phyloP scores from a whole-genome alignment of 192 early-diverging fungal genomes.

The Backusella liffmaniae region DNA sequence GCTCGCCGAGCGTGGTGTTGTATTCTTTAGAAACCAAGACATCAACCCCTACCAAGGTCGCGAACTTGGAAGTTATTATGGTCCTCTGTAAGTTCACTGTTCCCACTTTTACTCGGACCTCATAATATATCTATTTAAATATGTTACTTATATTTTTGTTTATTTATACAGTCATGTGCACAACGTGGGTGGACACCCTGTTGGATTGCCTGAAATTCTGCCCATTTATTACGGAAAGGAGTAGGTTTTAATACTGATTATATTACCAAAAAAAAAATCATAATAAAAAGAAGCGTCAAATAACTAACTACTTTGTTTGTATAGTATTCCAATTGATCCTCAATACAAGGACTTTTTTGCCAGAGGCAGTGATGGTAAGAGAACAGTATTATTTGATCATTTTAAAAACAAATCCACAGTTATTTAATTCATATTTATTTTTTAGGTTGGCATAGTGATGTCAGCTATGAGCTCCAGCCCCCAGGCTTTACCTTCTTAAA shows the following conservation, averaged over 20 bases:
- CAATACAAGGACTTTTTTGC: background rate
- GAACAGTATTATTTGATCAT: background rate
- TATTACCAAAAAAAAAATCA: background rate
- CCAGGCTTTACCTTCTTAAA: constrained; percentile 52
- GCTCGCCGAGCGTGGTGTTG: constrained; percentile 66
- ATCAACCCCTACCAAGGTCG: constrained; percentile 54
- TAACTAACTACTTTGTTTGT: background rate
- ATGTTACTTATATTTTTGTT: constrained; percentile 12
- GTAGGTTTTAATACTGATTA: background rate
- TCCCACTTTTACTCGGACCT: background rate
- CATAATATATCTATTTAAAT: background rate
- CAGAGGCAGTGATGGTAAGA: background rate
- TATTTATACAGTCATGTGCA: constrained; percentile 24
- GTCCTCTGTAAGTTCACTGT: constrained; percentile 26
- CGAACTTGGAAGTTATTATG: constrained; percentile 52
- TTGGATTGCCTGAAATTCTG: constrained; percentile 23
- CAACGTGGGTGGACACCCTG: constrained; percentile 23
- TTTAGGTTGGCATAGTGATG: constrained; percentile 50
- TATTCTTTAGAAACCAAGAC: constrained; percentile 70
- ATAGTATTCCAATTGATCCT: background rate
- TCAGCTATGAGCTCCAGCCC: constrained; percentile 57
- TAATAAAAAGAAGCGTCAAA: background rate
- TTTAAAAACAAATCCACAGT: background rate
- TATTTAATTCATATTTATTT: background rate
- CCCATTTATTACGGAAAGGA: background rate